Evolutionary conservation across 1,284 basidiomycete genomes (phyloP).

Genomic region (Phaffia rhodozyma): DNA sequence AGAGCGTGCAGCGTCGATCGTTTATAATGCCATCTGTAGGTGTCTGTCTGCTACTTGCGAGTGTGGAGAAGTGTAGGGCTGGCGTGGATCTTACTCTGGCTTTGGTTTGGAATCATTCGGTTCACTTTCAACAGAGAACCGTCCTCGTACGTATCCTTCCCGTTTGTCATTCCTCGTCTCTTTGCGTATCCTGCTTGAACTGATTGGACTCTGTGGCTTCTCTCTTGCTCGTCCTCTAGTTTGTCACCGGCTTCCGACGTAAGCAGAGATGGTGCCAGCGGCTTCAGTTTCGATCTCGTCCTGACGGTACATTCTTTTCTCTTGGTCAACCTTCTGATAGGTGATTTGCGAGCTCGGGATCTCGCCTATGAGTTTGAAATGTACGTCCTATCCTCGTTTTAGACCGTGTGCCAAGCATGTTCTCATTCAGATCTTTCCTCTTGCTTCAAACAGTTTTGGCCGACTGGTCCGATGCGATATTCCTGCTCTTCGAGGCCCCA

Average conservation of each 20-base stretch:
- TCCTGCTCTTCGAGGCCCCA: conserved; percentile 4
- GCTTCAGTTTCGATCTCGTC: background rate
- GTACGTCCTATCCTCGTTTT: background rate
- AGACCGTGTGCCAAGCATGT: background rate
- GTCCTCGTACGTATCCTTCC: too few species aligned
- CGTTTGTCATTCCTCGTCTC: too few species aligned
- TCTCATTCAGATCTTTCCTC: background rate
- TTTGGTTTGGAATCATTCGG: too few species aligned
- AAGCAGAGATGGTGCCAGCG: background rate
- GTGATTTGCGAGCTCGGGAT: conserved; percentile 17
- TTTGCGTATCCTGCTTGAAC: too few species aligned
- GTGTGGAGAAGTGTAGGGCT: too few species aligned
- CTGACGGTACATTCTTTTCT: background rate
- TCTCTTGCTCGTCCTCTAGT: conserved; percentile 1
- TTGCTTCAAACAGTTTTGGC: conserved; percentile 4
- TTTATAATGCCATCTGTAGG: too few species aligned
- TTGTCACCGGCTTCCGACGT: conserved; percentile 20
- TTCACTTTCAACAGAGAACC: too few species aligned
- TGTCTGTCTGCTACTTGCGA: too few species aligned
- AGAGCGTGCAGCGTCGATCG: too few species aligned
- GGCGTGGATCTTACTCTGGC: too few species aligned
- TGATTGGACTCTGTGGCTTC: too few species aligned
- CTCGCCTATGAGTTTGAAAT: conserved; percentile 21
- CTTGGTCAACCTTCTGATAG: background rate
- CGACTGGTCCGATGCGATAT: conserved; percentile 16